Evolutionary conservation across 331 rosid genomes (phyloP), one percentile per base, ranked within the genome.

Genomic region (Stylosanthes scabra): DNA sequence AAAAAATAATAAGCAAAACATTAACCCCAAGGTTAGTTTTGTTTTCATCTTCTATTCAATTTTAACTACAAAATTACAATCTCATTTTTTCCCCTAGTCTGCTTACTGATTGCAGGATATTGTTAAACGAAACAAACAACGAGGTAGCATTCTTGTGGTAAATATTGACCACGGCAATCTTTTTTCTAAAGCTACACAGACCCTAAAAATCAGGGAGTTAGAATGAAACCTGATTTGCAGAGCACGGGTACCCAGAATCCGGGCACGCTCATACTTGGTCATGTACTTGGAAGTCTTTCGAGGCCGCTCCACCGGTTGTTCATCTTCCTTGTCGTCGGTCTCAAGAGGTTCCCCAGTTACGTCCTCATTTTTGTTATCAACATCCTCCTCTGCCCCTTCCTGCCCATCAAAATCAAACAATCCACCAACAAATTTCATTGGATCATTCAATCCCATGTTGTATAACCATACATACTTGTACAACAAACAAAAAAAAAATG

Each of bases 331-430:
- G 2, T 83, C 90, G 78, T 81, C 86, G 3, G 77, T 60, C 66
- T 87, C 97, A 63, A 88, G 1, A 4, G 85, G 80, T 1, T 91
- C 96, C 20, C 80, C 90, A 51, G 84, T 45, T 2, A 77, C 0
- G 1, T 89, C 96, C 9, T 91, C 97, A 79, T 77, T 82, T 74
- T 85, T 76, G 14, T 16, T 71, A 20, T 91, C 97, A 45, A 72
- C 20, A 52, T 89, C 98, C 55, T 88, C 97, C 84, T 88, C 97
- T 52, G 81, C 97, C 4, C 96, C 97, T 81, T 94, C 96, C 97
- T 93, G 87, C 42, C 12, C 14, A 66, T 31, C 37, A 31, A 31
- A 31, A 82, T 31, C 66, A 63, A 83, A 15, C 68, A 71, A 70
- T 14, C 41, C 25, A 76, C 60, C 63, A 20, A 59, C 50, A 63